phyloP scores from a whole-genome alignment of 2,329 filamentous ascomycete species.

The Verticillium nubilum region DNA sequence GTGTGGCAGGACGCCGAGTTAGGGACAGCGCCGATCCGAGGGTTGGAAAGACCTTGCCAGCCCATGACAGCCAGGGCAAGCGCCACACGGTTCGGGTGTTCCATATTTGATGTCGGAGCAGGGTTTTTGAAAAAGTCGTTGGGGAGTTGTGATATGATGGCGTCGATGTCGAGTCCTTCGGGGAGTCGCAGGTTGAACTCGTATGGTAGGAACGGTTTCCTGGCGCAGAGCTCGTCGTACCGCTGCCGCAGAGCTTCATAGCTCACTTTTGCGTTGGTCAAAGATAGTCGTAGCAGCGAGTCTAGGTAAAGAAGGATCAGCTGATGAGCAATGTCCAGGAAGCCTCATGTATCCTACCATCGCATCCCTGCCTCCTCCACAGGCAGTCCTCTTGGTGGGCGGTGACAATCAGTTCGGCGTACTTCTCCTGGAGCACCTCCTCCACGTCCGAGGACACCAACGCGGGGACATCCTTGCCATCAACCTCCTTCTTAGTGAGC shows the following conservation, averaged over 20 bases:
- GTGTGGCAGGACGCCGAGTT: slow-evolving; percentile 76
- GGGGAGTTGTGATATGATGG: slow-evolving; percentile 43
- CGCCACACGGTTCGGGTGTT: slow-evolving; percentile 51
- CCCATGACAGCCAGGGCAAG: slow-evolving; percentile 67
- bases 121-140: slow-evolving; percentile 47
- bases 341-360: slow-evolving; percentile 46
- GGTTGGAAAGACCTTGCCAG: slow-evolving; percentile 63
- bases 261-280: slow-evolving; percentile 56
- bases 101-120: slow-evolving; percentile 18
- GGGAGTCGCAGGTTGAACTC: slow-evolving; percentile 57
- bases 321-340: background rate
- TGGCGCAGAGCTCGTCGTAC: slow-evolving; percentile 56
- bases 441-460: slow-evolving; percentile 58
- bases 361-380: slow-evolving; percentile 84
- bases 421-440: slow-evolving; percentile 69
- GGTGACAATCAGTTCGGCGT: slow-evolving; percentile 64
- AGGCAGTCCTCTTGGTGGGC: slow-evolving; percentile 78
- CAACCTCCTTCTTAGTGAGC: slow-evolving; percentile 55
- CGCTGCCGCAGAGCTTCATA: slow-evolving; percentile 54
- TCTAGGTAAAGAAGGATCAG: slow-evolving; percentile 32
- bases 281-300: slow-evolving; percentile 53
- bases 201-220: slow-evolving; percentile 54
- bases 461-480: slow-evolving; percentile 49
- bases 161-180: slow-evolving; percentile 43
- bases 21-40: slow-evolving; percentile 53